These are phyloP conservation scores for Chlorophyllum brunneum DNA, from an alignment of 768 basidiomycete species.

Conservation along the genomic window DNA sequence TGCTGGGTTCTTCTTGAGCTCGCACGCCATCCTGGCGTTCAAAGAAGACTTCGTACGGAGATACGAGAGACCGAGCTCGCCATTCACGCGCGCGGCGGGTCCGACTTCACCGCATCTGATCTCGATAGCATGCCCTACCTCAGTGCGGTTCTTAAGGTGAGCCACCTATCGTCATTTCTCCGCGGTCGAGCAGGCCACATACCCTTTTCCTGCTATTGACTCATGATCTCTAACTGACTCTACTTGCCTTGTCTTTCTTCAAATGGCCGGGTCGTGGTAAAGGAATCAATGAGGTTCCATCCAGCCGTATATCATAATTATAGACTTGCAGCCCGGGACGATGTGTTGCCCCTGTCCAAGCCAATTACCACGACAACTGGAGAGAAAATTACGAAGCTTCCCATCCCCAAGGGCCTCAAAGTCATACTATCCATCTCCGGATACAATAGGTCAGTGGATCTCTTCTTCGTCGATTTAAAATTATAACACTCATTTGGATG, in stretches of 20 bases:
- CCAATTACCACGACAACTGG: constrained; percentile 46
- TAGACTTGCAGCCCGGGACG: constrained; percentile 44
- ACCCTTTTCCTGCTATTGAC: not conserved
- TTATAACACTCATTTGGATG: not conserved
- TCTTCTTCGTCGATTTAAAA: not conserved
- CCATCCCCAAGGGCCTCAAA: constrained; percentile 47
- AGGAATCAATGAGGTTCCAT: constrained; percentile 47
- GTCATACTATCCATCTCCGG: constrained; percentile 47
- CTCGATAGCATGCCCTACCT: constrained; percentile 49
- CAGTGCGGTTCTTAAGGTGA: constrained; percentile 42
- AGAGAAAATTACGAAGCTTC: constrained; percentile 39
- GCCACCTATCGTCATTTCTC: constrained; percentile 13
- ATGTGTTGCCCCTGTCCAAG: constrained; percentile 53
- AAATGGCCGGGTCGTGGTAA: not conserved
- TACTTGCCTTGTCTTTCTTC: not conserved
- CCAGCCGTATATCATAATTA: constrained; percentile 32
- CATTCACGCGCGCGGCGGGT: constrained; percentile 32
- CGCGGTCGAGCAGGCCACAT: not conserved
- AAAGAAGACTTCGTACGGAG: constrained; percentile 60
- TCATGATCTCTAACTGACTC: not conserved
- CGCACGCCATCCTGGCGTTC: constrained; percentile 51
- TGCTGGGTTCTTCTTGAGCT: constrained; percentile 64
- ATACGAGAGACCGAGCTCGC: constrained; percentile 37
- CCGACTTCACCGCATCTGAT: constrained; percentile 36
- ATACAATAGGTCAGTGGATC: constrained; percentile 44